These are phyloP conservation scores for Cercospora sp. DNA, from an alignment of 2,329 filamentous ascomycete species.

Conservation along the genomic window DNA sequence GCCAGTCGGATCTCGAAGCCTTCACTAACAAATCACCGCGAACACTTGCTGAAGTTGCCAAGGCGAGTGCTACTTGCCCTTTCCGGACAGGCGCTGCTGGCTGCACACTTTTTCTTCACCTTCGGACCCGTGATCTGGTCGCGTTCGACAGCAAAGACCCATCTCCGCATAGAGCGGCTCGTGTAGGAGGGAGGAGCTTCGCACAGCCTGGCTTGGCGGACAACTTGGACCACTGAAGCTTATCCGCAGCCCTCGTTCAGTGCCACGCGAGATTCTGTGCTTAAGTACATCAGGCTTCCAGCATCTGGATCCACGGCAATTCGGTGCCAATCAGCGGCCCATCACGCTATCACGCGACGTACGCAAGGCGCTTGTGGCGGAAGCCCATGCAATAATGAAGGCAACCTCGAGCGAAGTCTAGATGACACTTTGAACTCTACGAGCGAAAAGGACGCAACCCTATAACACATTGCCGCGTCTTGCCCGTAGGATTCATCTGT, in stretches of 20 bases:
- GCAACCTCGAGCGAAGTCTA: not conserved
- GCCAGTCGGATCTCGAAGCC: not conserved
- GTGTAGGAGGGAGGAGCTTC: not conserved
- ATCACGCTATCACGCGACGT: not conserved
- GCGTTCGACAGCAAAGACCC: not conserved
- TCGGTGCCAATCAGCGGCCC: not conserved
- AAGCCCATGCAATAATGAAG: not conserved
- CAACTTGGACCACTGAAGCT: not conserved
- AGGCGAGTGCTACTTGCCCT: not conserved
- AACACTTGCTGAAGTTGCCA: not conserved
- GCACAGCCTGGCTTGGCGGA: not conserved
- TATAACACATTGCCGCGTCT: not conserved
- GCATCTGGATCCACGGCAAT: not conserved
- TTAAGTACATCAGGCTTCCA: not conserved
- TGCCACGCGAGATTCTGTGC: not conserved
- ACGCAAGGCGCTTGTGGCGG: not conserved
- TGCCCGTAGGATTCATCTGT: not conserved
- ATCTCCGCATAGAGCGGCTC: not conserved
- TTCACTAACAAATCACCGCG: not conserved
- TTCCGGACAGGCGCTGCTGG: not conserved
- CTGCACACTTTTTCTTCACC: not conserved
- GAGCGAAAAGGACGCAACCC: not conserved
- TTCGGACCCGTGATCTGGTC: not conserved
- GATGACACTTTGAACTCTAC: not conserved
- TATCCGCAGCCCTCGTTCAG: not conserved